These are phyloP conservation scores for Penicillium sp. DNA, from an alignment of 2,329 filamentous ascomycete species.

Conservation along the genomic window DNA sequence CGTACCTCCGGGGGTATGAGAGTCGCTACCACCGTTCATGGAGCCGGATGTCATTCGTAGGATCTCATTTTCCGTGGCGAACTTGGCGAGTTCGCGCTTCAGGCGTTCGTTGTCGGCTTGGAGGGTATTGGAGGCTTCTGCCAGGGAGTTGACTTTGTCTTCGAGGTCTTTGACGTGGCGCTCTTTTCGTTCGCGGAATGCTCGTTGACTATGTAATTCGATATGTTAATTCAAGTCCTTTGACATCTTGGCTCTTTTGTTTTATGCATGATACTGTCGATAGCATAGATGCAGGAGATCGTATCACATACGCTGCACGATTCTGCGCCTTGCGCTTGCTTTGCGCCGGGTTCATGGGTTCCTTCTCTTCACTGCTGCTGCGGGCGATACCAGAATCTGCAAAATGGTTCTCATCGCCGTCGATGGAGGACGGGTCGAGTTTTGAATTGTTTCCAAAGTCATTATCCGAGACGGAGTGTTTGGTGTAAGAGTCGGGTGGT, in stretches of 20 bases:
- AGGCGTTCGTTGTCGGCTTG: constrained; percentile 83
- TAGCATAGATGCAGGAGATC: not conserved
- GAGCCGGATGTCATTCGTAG: constrained; percentile 71
- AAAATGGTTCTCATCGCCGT: constrained; percentile 29
- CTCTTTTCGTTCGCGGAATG: constrained; percentile 95
- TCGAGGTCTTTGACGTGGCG: constrained; percentile 92
- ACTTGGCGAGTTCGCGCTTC: constrained; percentile 77
- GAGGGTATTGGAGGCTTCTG: constrained; percentile 70
- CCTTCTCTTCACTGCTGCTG: constrained; percentile 57
- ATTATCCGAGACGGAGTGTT: constrained; percentile 34
- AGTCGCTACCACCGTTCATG: constrained; percentile 33
- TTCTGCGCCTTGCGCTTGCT: constrained; percentile 69
- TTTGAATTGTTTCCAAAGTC: constrained; percentile 20
- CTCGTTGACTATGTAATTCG: constrained; percentile 71
- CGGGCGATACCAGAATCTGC: constrained; percentile 34
- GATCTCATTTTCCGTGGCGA: constrained; percentile 89
- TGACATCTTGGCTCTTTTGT: not conserved
- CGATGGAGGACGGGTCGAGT: constrained; percentile 29
- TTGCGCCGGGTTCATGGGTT: constrained; percentile 54
- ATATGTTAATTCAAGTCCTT: not conserved
- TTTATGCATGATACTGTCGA: not conserved
- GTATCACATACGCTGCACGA: constrained; percentile 64
- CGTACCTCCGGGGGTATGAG: constrained; percentile 38
- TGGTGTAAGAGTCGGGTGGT: constrained; percentile 37
- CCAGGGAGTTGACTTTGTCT: constrained; percentile 74